Conservation (phyloP, 192 early-diverging fungal species). For the Dimargaris xerosporica region DNA sequence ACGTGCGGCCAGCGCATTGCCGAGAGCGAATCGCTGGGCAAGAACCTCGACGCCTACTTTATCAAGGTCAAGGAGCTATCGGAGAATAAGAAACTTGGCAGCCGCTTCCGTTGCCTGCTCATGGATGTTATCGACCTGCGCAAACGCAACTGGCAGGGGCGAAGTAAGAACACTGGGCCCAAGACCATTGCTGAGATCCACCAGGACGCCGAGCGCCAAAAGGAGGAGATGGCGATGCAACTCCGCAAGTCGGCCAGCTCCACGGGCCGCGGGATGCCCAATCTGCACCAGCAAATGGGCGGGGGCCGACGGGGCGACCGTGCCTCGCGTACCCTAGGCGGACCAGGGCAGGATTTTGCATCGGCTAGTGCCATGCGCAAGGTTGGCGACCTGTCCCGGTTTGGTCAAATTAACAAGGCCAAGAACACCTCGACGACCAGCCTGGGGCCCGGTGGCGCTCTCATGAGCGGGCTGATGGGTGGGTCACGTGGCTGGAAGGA, state of each 20-base stretch:
- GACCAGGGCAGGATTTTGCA: conserved; percentile 43
- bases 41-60: conserved; percentile 76
- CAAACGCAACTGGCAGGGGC: conserved; percentile 56
- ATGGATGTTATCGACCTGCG: conserved; percentile 77
- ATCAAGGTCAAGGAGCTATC: conserved; percentile 62
- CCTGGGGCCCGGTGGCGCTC: conserved; percentile 36
- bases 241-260: conserved; percentile 47
- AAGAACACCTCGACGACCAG: conserved; percentile 28
- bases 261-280: conserved; percentile 43
- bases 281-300: conserved; percentile 43
- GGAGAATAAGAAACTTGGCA: conserved; percentile 45
- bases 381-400: conserved; percentile 52
- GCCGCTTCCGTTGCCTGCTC: conserved; percentile 90
- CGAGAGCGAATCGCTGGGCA: conserved; percentile 27
- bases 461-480: conserved; percentile 21
- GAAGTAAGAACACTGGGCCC: conserved; percentile 48
- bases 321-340: conserved; percentile 27
- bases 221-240: conserved; percentile 56
- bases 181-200: conserved; percentile 90
- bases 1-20: conserved; percentile 80
- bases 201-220: conserved; percentile 49
- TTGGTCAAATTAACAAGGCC: conserved; percentile 53
- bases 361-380: conserved; percentile 30
- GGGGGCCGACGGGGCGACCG: conserved; percentile 24
- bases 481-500: conserved; percentile 30